phyloP scores from a whole-genome alignment of 208 protist species.

The Trypanosoma avium region DNA sequence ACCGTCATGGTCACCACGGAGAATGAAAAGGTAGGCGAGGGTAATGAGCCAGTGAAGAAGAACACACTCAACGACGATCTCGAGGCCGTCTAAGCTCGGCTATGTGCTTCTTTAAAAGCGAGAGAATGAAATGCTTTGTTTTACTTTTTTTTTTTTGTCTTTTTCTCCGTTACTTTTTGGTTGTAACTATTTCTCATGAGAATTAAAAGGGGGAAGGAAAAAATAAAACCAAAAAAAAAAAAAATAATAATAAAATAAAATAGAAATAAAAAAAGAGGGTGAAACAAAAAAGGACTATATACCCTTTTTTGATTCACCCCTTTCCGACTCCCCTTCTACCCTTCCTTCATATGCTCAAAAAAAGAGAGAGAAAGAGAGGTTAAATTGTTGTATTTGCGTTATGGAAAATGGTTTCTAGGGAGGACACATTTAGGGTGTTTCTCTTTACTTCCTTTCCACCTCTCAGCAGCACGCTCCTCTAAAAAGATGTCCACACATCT shows the following conservation, averaged over 20 bases:
- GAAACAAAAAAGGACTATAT: background rate
- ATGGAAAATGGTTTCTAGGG: background rate
- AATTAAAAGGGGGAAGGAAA: no score
- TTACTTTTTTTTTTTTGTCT: background rate
- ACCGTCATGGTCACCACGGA: slow-evolving; percentile 27
- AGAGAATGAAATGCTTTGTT: background rate
- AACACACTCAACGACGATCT: slow-evolving; percentile 14
- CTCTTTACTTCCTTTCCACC: background rate
- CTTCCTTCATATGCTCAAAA: background rate
- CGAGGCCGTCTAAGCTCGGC: background rate
- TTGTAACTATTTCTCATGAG: no score
- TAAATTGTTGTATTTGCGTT: background rate
- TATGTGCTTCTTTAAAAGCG: background rate
- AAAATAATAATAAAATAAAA: no score
- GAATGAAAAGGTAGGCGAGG: slow-evolving; percentile 3
- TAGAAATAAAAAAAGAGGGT: background rate
- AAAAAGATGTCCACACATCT: no score
- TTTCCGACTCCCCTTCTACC: no score
- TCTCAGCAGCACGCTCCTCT: background rate
- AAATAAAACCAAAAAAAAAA: no score
- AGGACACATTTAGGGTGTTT: background rate
- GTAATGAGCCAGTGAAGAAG: slow-evolving; percentile 7
- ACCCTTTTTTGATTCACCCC: background rate
- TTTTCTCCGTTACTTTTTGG: no score
- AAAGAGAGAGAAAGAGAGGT: background rate